These are phyloP conservation scores for Penicillium sp. DNA, from an alignment of 2,329 filamentous ascomycete genomes.

Conservation along the genomic window DNA sequence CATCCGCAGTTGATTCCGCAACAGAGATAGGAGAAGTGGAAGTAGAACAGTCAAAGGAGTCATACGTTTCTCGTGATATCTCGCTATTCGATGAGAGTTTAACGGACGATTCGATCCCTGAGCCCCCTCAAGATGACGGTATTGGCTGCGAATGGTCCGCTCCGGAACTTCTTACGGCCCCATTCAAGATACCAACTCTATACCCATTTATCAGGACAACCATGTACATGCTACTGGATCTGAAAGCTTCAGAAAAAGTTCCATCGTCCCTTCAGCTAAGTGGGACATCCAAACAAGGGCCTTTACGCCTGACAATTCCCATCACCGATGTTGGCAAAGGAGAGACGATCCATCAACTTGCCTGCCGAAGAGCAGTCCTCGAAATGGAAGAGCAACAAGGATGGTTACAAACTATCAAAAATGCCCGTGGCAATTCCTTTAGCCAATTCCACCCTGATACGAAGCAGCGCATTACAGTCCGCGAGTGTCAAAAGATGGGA, in stretches of 20 bases:
- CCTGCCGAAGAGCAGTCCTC: conserved; percentile 59
- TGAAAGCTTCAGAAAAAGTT: conserved; percentile 42
- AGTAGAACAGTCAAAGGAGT: conserved; percentile 21
- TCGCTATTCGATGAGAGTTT: conserved; percentile 55
- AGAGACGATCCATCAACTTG: conserved; percentile 63
- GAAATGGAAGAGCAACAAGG: conserved; percentile 67
- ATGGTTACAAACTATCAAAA: conserved; percentile 55
- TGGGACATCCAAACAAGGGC: conserved; percentile 53
- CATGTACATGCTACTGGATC: conserved; percentile 60
- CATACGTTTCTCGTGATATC: no score
- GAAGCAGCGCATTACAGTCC: conserved; percentile 57
- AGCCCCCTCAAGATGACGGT: conserved; percentile 41
- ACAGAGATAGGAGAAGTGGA: conserved; percentile 6
- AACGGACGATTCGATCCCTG: conserved; percentile 35
- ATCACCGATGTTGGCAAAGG: conserved; percentile 47
- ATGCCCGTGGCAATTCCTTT: conserved; percentile 41
- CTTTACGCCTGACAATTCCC: conserved; percentile 59
- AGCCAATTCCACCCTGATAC: conserved; percentile 46
- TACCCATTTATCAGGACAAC: conserved; percentile 62
- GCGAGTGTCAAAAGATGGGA: conserved; percentile 61
- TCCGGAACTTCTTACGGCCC: conserved; percentile 60
- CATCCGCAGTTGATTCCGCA: conserved; percentile 41
- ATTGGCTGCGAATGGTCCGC: no score
- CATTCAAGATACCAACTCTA: conserved; percentile 57
- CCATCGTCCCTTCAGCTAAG: conserved; percentile 55